phyloP scores from a whole-genome alignment of 495 filamentous ascomycete genomes.

The Neurospora sp. region DNA sequence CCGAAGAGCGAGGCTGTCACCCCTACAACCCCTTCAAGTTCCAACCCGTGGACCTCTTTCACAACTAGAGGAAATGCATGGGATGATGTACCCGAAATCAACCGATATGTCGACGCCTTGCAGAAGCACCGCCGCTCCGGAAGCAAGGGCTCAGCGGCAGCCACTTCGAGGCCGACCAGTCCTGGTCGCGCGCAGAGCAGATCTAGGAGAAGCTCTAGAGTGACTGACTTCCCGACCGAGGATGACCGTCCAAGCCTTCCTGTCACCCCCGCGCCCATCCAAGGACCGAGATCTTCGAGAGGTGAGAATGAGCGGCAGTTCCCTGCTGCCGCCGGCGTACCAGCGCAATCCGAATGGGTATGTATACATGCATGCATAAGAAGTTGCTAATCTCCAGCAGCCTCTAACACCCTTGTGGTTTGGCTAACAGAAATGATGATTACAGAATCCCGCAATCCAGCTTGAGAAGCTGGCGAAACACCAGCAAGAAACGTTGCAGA shows the following conservation, averaged over 20 bases:
- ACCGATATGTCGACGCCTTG: slow-evolving; percentile 63
- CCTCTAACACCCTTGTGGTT: slow-evolving; percentile 45
- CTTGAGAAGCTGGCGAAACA: slow-evolving; percentile 58
- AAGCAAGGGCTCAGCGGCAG: slow-evolving; percentile 44
- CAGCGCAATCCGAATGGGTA: slow-evolving; percentile 82
- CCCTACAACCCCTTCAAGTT: slow-evolving; percentile 30
- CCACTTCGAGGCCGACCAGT: slow-evolving; percentile 3
- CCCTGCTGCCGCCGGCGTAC: slow-evolving; percentile 68
- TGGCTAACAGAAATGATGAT: slow-evolving; percentile 40
- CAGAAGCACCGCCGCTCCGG: slow-evolving; percentile 52
- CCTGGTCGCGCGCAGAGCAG: slow-evolving; percentile 4
- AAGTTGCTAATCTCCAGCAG: slow-evolving; percentile 36
- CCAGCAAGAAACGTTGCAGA: slow-evolving; percentile 46
- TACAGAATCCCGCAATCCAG: slow-evolving; percentile 58
- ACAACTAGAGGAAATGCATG: slow-evolving; percentile 61
- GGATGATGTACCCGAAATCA: slow-evolving; percentile 78
- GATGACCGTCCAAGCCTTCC: slow-evolving; percentile 80
- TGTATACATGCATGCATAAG: slow-evolving; percentile 44
- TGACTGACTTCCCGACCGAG: slow-evolving; percentile 82
- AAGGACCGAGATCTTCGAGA: slow-evolving; percentile 30
- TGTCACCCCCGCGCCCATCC: slow-evolving; percentile 75
- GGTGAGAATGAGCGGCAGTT: slow-evolving; percentile 44
- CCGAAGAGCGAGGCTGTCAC: slow-evolving; percentile 32
- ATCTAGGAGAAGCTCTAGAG: slow-evolving; percentile 43
- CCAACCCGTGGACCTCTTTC: slow-evolving; percentile 52